Evolutionary conservation across 495 filamentous ascomycete genomes (phyloP).

Genomic region (Podospora bellae-mahoneyi): DNA sequence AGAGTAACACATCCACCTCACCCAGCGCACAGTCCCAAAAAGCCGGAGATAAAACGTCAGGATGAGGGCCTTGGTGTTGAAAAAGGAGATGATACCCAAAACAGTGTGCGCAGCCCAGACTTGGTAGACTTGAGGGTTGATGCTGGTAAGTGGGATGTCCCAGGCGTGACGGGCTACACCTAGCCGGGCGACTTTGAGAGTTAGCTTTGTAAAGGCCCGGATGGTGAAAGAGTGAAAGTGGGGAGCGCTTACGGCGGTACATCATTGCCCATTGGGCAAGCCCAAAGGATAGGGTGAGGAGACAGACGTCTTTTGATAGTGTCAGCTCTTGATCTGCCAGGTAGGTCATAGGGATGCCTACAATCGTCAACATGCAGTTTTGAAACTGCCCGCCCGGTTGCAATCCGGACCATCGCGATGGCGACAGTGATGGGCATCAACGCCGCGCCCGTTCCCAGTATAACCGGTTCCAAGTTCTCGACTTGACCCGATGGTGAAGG

Average conservation of each 20-base stretch:
- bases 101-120: neutral
- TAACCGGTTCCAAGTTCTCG: neutral
- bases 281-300: neutral
- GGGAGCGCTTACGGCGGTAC: neutral
- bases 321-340: neutral
- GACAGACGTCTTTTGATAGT: neutral
- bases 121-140: neutral
- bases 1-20: neutral
- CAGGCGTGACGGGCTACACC: neutral
- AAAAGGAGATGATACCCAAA: neutral
- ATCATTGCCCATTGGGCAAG: neutral
- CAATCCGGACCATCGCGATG: neutral
- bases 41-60: conserved; percentile 5
- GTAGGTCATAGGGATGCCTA: neutral
- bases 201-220: neutral
- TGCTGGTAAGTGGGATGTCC: neutral
- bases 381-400: neutral
- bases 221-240: no score
- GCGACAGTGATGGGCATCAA: neutral
- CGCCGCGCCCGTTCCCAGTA: neutral
- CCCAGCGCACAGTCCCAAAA: conserved; percentile 6
- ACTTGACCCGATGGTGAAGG: neutral
- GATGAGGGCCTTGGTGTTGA: conserved; percentile 4
- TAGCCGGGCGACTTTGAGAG: neutral
- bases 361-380: neutral